These are phyloP conservation scores for Gomphus bonarii DNA, from an alignment of 1,284 basidiomycete genomes.

Conservation along the genomic window DNA sequence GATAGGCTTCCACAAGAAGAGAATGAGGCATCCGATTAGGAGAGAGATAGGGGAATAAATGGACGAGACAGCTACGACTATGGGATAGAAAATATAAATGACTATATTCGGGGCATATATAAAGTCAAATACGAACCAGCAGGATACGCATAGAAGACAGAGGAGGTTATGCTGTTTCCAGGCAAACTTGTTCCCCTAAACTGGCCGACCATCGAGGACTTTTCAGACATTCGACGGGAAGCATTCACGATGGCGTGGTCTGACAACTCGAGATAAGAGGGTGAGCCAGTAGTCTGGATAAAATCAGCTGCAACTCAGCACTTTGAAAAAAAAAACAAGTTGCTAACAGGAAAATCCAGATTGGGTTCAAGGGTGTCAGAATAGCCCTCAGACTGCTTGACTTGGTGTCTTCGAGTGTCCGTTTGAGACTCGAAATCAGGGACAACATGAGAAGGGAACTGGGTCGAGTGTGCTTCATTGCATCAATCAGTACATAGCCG, in stretches of 20 bases:
- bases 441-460: conserved; percentile 31
- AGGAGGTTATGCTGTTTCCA: conserved; percentile 6
- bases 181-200: conserved; percentile 6
- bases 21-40: conserved; percentile 43
- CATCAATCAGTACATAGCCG: neutral
- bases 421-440: conserved; percentile 39
- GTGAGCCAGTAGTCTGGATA: conserved; percentile 42
- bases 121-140: conserved; percentile 47
- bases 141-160: conserved; percentile 60
- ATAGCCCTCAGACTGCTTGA: conserved; percentile 25
- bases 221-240: conserved; percentile 21
- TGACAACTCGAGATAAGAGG: conserved; percentile 33
- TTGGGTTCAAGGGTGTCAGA: conserved; percentile 39
- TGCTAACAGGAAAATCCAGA: conserved; percentile 46
- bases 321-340: neutral
- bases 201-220: conserved; percentile 24
- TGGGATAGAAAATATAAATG: neutral
- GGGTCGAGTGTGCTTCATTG: neutral
- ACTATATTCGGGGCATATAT: conserved; percentile 21
- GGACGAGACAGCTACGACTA: neutral
- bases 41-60: conserved; percentile 50
- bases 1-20: conserved; percentile 61
- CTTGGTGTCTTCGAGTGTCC: conserved; percentile 46
- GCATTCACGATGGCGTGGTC: conserved; percentile 21
- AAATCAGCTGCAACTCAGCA: neutral